phyloP scores from a whole-genome alignment of 1,284 basidiomycete species.

The Porogramme epimiltina region DNA sequence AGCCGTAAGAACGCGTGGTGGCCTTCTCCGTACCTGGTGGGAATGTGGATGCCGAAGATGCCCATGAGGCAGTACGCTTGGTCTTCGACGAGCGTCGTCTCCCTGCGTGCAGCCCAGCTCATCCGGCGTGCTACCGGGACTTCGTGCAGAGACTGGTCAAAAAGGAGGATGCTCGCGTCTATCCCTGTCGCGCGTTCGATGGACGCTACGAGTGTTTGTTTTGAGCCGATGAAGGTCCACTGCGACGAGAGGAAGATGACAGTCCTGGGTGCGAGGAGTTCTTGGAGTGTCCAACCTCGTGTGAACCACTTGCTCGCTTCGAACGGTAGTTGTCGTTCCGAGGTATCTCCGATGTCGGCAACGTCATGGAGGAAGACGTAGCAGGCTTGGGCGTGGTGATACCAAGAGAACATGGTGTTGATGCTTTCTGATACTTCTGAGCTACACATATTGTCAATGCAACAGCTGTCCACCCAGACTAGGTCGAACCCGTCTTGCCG shows the following conservation, averaged over 20 bases:
- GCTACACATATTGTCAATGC: slow-evolving; percentile 10
- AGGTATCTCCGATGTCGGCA: neutral
- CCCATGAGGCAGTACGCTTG: slow-evolving; percentile 9
- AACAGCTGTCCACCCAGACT: slow-evolving; percentile 3
- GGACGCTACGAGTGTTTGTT: neutral
- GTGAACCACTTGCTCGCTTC: neutral
- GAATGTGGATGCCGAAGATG: slow-evolving; percentile 7
- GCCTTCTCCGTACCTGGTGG: slow-evolving; percentile 6
- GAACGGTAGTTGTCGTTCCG: neutral
- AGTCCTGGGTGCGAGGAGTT: slow-evolving; percentile 1
- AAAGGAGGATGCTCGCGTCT: neutral
- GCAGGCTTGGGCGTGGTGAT: neutral
- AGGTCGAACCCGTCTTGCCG: slow-evolving; percentile 1
- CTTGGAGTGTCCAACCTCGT: slow-evolving; percentile 1
- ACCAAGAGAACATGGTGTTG: slow-evolving; percentile 9
- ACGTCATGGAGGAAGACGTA: slow-evolving; percentile 9
- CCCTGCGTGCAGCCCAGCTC: slow-evolving; percentile 2
- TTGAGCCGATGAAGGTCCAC: neutral
- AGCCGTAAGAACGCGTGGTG: slow-evolving; percentile 5
- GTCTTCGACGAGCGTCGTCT: slow-evolving; percentile 3
- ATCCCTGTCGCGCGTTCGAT: neutral
- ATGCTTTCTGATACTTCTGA: slow-evolving; percentile 7
- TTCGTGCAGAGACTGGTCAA: neutral
- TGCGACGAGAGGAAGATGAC: neutral
- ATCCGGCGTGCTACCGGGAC: slow-evolving; percentile 2